Evolutionary conservation across 2,329 filamentous ascomycete genomes (phyloP).

Genomic region (Fusarium sp.): DNA sequence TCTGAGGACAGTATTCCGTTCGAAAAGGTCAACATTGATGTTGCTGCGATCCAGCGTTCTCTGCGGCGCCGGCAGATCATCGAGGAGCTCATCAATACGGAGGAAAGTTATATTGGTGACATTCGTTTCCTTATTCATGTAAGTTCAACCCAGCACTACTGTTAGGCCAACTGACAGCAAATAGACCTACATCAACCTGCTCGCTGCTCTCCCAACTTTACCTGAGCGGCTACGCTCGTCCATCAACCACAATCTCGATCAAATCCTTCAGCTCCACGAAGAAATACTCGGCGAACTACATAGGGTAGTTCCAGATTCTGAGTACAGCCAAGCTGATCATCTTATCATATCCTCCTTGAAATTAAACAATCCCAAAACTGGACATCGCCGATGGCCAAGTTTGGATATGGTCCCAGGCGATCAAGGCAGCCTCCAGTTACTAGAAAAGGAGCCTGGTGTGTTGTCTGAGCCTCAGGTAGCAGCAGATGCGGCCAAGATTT

Average conservation of each 20-base stretch:
- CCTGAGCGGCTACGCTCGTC: slow-evolving; percentile 73
- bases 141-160: slow-evolving; percentile 44
- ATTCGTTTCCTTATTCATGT: slow-evolving; percentile 88
- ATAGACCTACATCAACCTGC: slow-evolving; percentile 78
- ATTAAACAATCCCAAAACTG: slow-evolving; percentile 14
- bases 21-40: slow-evolving; percentile 68
- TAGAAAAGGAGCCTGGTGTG: slow-evolving; percentile 61
- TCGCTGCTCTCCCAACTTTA: slow-evolving; percentile 75
- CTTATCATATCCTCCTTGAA: slow-evolving; percentile 15
- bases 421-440: slow-evolving; percentile 51
- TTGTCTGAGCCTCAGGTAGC: slow-evolving; percentile 67
- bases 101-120: slow-evolving; percentile 89
- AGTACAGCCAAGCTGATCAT: slow-evolving; percentile 60
- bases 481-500: slow-evolving; percentile 69
- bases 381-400: slow-evolving; percentile 60
- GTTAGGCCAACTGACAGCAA: slow-evolving; percentile 27
- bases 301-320: slow-evolving; percentile 73
- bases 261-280: slow-evolving; percentile 86
- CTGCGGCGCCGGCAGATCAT: slow-evolving; percentile 81
- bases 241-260: slow-evolving; percentile 81
- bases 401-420: slow-evolving; percentile 58
- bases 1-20: slow-evolving; percentile 73
- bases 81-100: slow-evolving; percentile 86
- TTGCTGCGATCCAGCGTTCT: slow-evolving; percentile 75
- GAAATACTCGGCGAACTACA: slow-evolving; percentile 81